Base-by-base conservation (phyloP, 1,139 yeast genomes). In the Suhomyces anneliseae region DNA sequence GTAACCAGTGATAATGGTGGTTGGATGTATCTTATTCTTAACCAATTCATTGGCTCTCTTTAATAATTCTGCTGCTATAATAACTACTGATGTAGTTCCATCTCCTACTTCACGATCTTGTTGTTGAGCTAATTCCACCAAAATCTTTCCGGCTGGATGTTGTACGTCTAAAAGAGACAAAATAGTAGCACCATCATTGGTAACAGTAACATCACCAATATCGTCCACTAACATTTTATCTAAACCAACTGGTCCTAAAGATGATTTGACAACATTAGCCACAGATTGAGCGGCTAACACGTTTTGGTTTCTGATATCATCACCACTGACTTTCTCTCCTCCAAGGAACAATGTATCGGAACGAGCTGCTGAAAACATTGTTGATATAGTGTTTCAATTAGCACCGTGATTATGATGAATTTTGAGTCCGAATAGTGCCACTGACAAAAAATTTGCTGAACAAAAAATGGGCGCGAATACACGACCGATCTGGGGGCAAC, bases 71-170 rank as follows among this genome's bases (percentile, higher is more conserved):
- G 96, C 81, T 32, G 99, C 98, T 65, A 93, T 86, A 54, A 93
- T 90, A 41, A 93, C 98, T 42, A 93, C 98, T n/a, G 96, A 87
- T 0, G 96, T 87, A 41, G 96, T 88, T 59, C 99, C 99, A 65
- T 95, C 99, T 49, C 99, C 99, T 49, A 95, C 97, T 70, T 95
- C 99, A 62, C 97, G 83, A 67, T 95, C 99, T 72, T 95, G 99
- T 67, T 95, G 99, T 67, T 93, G 97, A 4, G 99, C 99, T 63
- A 95, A 79, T 64, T 95, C 99, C 42, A 95, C 99, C 53, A 95
- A 76, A 57, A 95, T 93, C 71, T 90, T 90, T 24, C 99, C 99
- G 0, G 99, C 99, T 34, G 99, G 99, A 66, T 95, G 99, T 69
- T 95, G 97, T 45, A 95, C 98, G 65, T 95, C 99, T 55, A 95